Percentiles rank a stretch among this genome's conserved stretches.
These are phyloP conservation scores for Candida sanyaensis DNA, from an alignment of 1,139 yeast genomes.

Conservation along the genomic window DNA sequence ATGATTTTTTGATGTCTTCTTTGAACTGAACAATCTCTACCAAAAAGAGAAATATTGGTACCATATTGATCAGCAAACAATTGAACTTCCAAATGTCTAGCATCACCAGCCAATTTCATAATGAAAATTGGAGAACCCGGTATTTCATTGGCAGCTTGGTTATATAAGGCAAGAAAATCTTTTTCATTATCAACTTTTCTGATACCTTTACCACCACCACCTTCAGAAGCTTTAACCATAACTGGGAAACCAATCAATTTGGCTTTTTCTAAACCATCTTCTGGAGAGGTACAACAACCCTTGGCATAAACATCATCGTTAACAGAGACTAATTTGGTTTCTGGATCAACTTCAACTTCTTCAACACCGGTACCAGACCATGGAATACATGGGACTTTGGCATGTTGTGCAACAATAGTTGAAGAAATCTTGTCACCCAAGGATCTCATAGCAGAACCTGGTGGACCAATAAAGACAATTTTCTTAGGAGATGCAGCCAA, in stretches of 20 bases:
- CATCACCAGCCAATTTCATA: conserved; percentile 93
- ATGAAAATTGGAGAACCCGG: conserved; percentile 96
- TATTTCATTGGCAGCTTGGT: conserved; percentile 91
- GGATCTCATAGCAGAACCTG: conserved; percentile 99
- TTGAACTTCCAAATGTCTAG: conserved; percentile 95
- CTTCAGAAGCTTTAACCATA: conserved; percentile 96
- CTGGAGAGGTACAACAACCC: conserved; percentile 87
- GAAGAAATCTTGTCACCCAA: conserved; percentile 97
- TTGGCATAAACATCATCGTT: conserved; percentile 76
- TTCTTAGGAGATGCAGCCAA: conserved; percentile 88
- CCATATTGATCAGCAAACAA: conserved; percentile 95
- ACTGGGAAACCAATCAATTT: conserved; percentile 90
- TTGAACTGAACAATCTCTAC: conserved; percentile 97
- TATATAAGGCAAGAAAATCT: conserved; percentile 68
- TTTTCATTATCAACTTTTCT: conserved; percentile 84
- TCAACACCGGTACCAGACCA: conserved; percentile 99
- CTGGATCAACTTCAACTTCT: conserved; percentile 66
- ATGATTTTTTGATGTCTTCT: conserved; percentile 96
- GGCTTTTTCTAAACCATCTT: conserved; percentile 86
- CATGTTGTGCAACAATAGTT: conserved; percentile 98
- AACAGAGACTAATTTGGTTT: conserved; percentile 83
- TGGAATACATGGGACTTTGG: conserved; percentile 96
- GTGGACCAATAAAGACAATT: conserved; percentile 94
- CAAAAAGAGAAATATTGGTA: conserved; percentile 88
- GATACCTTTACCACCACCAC: conserved; percentile 99